These are phyloP conservation scores for Ceratobasidium sp. DNA, from an alignment of 1,284 basidiomycete genomes.

Conservation along the genomic window DNA sequence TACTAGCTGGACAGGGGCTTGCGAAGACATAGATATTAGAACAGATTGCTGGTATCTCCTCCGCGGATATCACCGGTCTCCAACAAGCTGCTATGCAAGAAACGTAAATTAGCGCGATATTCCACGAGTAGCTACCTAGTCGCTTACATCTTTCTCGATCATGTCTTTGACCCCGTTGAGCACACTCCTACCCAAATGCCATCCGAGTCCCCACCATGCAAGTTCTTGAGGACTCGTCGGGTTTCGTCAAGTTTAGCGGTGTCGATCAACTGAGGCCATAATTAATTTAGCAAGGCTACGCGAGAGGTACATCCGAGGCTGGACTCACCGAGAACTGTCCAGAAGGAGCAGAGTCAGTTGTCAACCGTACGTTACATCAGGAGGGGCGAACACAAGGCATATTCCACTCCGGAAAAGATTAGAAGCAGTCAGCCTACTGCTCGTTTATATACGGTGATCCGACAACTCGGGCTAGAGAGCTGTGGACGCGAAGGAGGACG, in stretches of 20 bases:
- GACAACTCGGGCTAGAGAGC: conserved; percentile 25
- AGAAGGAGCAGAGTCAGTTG: conserved; percentile 90
- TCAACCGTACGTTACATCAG: conserved; percentile 88
- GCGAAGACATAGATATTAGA: conserved; percentile 96
- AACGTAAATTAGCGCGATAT: background rate
- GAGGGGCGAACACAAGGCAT: conserved; percentile 84
- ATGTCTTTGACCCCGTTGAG: conserved; percentile 94
- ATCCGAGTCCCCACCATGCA: conserved; percentile 88
- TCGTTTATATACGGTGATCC: background rate
- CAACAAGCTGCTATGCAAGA: conserved; percentile 70
- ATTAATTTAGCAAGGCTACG: background rate
- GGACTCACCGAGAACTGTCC: conserved; percentile 85
- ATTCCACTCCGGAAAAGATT: conserved; percentile 87
- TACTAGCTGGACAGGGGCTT: conserved; percentile 94
- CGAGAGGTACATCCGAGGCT: conserved; percentile 37
- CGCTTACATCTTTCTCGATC: conserved; percentile 80
- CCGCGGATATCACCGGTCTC: conserved; percentile 95
- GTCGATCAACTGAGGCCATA: conserved; percentile 88
- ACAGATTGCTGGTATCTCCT: conserved; percentile 88
- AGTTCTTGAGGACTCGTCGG: conserved; percentile 87
- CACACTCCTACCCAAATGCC: conserved; percentile 83
- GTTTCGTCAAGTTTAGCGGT: conserved; percentile 88
- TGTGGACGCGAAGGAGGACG: conserved; percentile 88
- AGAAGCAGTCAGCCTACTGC: conserved; percentile 95
- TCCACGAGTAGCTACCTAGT: background rate